Conservation (phyloP, 805 yeast genomes). For the Dipodascopsis uninucleata region DNA sequence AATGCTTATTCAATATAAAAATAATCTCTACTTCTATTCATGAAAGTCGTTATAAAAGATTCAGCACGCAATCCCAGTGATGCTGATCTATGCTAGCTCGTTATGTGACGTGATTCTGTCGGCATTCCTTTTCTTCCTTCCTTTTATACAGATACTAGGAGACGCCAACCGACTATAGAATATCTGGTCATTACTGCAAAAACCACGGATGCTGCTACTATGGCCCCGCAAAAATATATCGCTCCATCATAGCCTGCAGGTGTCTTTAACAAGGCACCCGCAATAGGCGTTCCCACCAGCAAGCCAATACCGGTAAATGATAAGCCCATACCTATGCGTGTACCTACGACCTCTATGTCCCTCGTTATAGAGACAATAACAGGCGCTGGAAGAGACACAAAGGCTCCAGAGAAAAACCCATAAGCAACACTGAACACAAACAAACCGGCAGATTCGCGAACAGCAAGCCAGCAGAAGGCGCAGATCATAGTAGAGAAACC, state of each 20-base stretch:
- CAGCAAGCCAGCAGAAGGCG: constrained; percentile 39
- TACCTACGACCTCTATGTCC: constrained; percentile 31
- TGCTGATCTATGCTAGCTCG: no score
- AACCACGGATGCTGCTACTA: not conserved
- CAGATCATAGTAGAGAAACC: constrained; percentile 31
- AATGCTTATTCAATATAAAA: no score
- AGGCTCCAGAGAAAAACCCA: constrained; percentile 37
- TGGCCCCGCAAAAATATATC: constrained; percentile 24
- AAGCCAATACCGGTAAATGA: constrained; percentile 51
- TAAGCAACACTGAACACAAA: constrained; percentile 33
- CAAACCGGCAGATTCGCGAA: constrained; percentile 32
- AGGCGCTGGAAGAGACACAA: constrained; percentile 36
- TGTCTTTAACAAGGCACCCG: constrained; percentile 31
- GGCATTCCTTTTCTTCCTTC: no score
- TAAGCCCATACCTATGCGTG: constrained; percentile 59
- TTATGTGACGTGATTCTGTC: no score
- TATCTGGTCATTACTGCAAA: constrained; percentile 5
- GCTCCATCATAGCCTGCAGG: constrained; percentile 20
- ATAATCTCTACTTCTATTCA: no score
- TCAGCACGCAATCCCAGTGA: no score
- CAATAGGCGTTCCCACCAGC: constrained; percentile 35
- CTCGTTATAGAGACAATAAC: constrained; percentile 31
- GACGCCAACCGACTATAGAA: constrained; percentile 9
- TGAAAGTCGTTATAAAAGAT: no score
- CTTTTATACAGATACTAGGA: no score